Conservation (phyloP, 805 yeast genomes). For the Saccharomycopsis sp. region DNA sequence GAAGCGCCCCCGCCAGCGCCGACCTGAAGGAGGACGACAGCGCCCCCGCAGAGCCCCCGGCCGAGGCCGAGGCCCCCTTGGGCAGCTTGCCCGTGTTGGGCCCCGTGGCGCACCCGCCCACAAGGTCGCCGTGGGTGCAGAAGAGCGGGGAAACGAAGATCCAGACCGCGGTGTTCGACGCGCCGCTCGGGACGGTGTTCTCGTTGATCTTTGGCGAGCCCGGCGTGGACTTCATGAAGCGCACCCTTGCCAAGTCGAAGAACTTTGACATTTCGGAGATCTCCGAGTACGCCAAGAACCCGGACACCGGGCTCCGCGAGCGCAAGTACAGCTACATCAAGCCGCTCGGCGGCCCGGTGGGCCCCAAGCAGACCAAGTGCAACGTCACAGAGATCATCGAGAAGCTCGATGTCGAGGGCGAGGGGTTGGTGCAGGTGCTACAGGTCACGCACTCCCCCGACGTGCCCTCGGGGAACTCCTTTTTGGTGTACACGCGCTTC, state of each 20-base stretch:
- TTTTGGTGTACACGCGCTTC: conserved; percentile 52
- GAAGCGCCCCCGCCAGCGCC: neutral
- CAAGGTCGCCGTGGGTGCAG: conserved; percentile 37
- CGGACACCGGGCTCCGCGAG: conserved; percentile 26
- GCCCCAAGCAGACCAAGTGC: conserved; percentile 72
- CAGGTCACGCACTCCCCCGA: conserved; percentile 68
- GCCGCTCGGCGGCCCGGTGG: conserved; percentile 62
- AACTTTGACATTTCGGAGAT: conserved; percentile 53
- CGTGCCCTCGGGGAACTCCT: conserved; percentile 73
- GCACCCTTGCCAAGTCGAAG: conserved; percentile 50
- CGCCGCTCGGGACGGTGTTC: conserved; percentile 61
- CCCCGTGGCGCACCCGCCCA: conserved; percentile 34
- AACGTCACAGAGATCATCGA: conserved; percentile 53
- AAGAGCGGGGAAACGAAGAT: conserved; percentile 48
- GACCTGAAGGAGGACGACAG: neutral
- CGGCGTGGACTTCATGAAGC: conserved; percentile 39
- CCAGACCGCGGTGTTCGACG: conserved; percentile 44
- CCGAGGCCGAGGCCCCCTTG: conserved; percentile 23
- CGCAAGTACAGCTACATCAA: conserved; percentile 54
- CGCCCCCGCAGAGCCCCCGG: conserved; percentile 3
- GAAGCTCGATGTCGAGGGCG: conserved; percentile 40
- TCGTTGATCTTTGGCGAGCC: conserved; percentile 52
- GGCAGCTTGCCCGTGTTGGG: conserved; percentile 38
- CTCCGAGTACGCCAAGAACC: conserved; percentile 32
- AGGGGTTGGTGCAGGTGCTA: conserved; percentile 37